Evolutionary conservation across 1,284 basidiomycete species (phyloP).

Genomic region (Kwoniella shivajii): DNA sequence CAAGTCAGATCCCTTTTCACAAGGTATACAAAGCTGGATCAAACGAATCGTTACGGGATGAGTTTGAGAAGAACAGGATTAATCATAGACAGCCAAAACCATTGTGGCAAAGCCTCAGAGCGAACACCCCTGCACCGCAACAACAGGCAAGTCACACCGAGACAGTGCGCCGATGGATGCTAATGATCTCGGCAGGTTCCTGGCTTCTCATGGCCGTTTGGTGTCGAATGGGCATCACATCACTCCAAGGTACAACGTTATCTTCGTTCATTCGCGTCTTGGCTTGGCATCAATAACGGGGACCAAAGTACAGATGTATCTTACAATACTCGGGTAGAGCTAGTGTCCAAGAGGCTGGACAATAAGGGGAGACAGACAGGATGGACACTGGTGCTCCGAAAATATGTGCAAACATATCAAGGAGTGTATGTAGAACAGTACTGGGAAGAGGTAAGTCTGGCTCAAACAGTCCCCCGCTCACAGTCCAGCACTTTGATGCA

Average conservation of each 20-base stretch:
- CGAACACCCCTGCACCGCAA: slow-evolving; percentile 18
- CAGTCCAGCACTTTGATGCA: slow-evolving; percentile 17
- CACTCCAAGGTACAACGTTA: slow-evolving; percentile 12
- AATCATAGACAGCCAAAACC: slow-evolving; percentile 16
- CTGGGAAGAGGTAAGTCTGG: slow-evolving; percentile 20
- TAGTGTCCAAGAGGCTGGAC: slow-evolving; percentile 6
- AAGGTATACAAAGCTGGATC: neutral
- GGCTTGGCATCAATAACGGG: slow-evolving; percentile 18
- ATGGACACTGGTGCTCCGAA: slow-evolving; percentile 11
- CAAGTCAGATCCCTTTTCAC: neutral
- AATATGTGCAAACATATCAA: slow-evolving; percentile 2
- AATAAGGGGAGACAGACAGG: slow-evolving; percentile 5
- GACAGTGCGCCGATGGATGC: neutral
- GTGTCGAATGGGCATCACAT: slow-evolving; percentile 14
- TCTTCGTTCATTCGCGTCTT: slow-evolving; percentile 20
- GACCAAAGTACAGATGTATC: slow-evolving; percentile 7
- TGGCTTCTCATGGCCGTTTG: slow-evolving; percentile 17
- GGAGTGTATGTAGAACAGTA: slow-evolving; percentile 8
- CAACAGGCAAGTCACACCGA: slow-evolving; percentile 9
- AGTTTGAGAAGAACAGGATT: slow-evolving; percentile 9
- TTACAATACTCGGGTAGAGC: slow-evolving; percentile 19
- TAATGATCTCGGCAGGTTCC: slow-evolving; percentile 10
- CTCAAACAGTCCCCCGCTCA: neutral
- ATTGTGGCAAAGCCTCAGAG: slow-evolving; percentile 15
- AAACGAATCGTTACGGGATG: neutral